A percentile compares a stretch with the other conserved stretches of the same genome.
Conservation (phyloP, 2,329 filamentous ascomycete genomes). For the Monosporascus ibericus region DNA sequence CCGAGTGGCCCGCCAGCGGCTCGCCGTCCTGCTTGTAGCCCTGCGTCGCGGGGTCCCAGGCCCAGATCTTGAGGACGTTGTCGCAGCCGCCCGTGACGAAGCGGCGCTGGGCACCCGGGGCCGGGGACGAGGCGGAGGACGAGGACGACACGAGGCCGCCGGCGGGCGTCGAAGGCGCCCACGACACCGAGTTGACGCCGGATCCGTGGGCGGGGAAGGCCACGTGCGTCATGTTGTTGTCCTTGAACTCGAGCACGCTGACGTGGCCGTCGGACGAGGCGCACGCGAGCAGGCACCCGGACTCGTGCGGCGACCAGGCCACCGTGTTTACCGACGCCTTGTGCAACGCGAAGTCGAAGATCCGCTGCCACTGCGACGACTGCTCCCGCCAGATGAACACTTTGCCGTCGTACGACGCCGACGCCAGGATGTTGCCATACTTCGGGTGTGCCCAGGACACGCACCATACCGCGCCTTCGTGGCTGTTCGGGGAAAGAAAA, state of each 20-base stretch:
- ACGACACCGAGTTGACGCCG: conserved; percentile 92
- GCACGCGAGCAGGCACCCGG: conserved; percentile 88
- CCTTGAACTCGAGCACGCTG: conserved; percentile 92
- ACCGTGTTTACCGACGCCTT: conserved; percentile 96
- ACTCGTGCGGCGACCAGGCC: conserved; percentile 95
- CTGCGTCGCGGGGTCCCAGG: conserved; percentile 60
- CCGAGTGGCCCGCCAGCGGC: conserved; percentile 72
- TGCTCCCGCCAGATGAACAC: conserved; percentile 98
- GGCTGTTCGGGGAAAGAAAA: conserved; percentile 43
- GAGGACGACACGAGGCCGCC: conserved; percentile 74
- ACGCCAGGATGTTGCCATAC: conserved; percentile 95
- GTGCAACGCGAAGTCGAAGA: conserved; percentile 90
- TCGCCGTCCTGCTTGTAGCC: conserved; percentile 57
- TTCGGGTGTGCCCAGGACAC: conserved; percentile 98
- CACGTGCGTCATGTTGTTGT: conserved; percentile 85
- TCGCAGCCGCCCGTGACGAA: conserved; percentile 96
- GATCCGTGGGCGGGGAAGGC: conserved; percentile 89
- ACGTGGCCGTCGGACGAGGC: conserved; percentile 92
- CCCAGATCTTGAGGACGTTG: conserved; percentile 91
- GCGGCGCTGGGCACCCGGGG: conserved; percentile 60
- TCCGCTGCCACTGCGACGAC: conserved; percentile 67
- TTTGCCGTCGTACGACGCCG: conserved; percentile 93
- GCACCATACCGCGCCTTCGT: conserved; percentile 97
- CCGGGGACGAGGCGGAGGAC: conserved; percentile 41
- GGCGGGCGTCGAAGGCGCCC: conserved; percentile 81